These are phyloP conservation scores for Paramecium tetraurelia DNA, from an alignment of 73 alveolate species.

Conservation along the genomic window DNA sequence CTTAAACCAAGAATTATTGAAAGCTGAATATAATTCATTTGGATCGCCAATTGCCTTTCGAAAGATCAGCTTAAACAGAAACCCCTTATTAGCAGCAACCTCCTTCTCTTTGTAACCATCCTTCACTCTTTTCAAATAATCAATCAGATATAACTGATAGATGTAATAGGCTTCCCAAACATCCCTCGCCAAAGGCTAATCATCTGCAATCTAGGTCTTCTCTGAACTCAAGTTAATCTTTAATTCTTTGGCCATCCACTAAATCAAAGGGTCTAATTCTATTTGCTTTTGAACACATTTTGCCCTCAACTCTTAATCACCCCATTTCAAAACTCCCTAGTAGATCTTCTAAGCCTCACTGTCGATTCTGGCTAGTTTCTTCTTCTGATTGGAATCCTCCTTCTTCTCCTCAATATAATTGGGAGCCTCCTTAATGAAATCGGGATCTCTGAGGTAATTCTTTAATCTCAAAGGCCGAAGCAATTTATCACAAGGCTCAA, in stretches of 20 bases:
- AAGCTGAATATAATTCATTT: slow-evolving; percentile 38
- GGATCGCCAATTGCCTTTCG: slow-evolving; percentile 63
- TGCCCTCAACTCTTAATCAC: slow-evolving; percentile 46
- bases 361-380: slow-evolving; percentile 32
- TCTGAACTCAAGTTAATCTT: slow-evolving; percentile 38
- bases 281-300: slow-evolving; percentile 1
- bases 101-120: neutral
- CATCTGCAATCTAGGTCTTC: slow-evolving; percentile 24
- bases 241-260: neutral
- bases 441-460: slow-evolving; percentile 38
- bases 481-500: slow-evolving; percentile 63
- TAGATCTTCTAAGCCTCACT: slow-evolving; percentile 40
- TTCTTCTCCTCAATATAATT: neutral
- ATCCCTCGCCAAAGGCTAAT: slow-evolving; percentile 42
- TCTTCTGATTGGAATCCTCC: neutral
- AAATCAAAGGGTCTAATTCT: neutral
- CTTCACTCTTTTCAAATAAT: slow-evolving; percentile 23
- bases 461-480: slow-evolving; percentile 54
- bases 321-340: slow-evolving; percentile 46
- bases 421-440: neutral
- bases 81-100: slow-evolving; percentile 35
- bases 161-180: slow-evolving; percentile 62
- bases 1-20: neutral
- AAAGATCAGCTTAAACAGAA: slow-evolving; percentile 49
- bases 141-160: slow-evolving; percentile 31